Conservation (phyloP, 108 stramenopile genomes). For the Pseudonitzschia pungens region DNA sequence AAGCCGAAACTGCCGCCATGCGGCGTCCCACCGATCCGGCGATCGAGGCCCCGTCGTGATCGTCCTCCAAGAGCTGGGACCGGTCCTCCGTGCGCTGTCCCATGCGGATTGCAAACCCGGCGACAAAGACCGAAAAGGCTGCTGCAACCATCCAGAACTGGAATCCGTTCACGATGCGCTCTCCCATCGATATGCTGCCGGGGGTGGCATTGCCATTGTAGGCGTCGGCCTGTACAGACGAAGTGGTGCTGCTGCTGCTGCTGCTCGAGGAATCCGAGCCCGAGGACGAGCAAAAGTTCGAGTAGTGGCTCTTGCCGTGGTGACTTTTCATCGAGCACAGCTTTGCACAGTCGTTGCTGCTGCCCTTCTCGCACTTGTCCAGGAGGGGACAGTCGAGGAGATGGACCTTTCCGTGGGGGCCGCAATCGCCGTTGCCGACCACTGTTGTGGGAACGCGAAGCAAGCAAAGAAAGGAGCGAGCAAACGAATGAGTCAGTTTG, state of each 20-base stretch:
- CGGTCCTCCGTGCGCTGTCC: conserved; percentile 17
- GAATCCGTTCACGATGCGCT: conserved; percentile 1
- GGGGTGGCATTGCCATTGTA: conserved; percentile 8
- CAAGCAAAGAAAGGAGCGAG: neutral
- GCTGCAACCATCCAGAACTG: conserved; percentile 30
- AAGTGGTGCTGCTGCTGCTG: neutral
- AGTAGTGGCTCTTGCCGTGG: neutral
- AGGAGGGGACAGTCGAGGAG: neutral
- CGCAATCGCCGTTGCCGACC: conserved; percentile 4
- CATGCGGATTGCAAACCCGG: conserved; percentile 22
- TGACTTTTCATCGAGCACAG: neutral
- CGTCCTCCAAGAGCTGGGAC: neutral
- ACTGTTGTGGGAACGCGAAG: neutral
- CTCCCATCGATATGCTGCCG: neutral
- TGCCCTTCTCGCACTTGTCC: neutral
- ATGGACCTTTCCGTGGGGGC: neutral
- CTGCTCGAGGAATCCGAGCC: neutral
- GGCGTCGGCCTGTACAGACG: neutral
- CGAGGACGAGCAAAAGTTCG: neutral
- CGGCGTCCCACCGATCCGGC: conserved; percentile 27
- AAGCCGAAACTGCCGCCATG: conserved; percentile 13
- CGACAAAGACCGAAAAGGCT: conserved; percentile 15
- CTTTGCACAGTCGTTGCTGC: neutral
- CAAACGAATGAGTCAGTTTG: too few relatives aligned
- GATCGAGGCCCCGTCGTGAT: neutral